phyloP scores from a whole-genome alignment of 768 basidiomycete species.

The Naganishia randhawae region DNA sequence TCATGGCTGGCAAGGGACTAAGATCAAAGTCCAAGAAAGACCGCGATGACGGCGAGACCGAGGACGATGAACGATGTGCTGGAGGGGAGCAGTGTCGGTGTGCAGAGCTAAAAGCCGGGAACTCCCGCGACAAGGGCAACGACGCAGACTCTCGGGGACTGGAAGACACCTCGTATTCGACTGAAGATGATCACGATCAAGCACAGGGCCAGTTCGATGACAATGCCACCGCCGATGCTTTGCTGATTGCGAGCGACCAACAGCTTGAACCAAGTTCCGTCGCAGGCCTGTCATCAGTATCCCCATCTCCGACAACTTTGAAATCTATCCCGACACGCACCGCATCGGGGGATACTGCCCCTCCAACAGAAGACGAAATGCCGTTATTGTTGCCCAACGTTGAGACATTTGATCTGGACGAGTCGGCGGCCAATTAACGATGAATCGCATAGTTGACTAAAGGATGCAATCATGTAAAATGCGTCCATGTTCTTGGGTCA shows the following conservation, averaged over 20 bases:
- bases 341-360: background rate
- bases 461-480: background rate
- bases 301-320: background rate
- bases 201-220: background rate
- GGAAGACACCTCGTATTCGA: background rate
- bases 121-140: background rate
- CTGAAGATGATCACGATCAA: background rate
- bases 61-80: constrained; percentile 11
- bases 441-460: background rate
- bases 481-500: background rate
- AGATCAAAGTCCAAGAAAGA: constrained; percentile 9
- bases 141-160: background rate
- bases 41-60: constrained; percentile 5
- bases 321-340: background rate
- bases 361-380: background rate
- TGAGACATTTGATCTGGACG: background rate
- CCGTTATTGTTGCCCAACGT: constrained; percentile 3
- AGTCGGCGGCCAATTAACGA: background rate
- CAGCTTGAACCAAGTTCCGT: background rate
- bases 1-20: constrained; percentile 40
- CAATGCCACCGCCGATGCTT: background rate
- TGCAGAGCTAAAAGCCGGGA: constrained; percentile 20
- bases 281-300: background rate
- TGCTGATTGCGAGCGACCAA: background rate
- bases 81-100: constrained; percentile 25